Base-by-base conservation (phyloP, 1,139 yeast species). In the Taphrina flavorubra region DNA sequence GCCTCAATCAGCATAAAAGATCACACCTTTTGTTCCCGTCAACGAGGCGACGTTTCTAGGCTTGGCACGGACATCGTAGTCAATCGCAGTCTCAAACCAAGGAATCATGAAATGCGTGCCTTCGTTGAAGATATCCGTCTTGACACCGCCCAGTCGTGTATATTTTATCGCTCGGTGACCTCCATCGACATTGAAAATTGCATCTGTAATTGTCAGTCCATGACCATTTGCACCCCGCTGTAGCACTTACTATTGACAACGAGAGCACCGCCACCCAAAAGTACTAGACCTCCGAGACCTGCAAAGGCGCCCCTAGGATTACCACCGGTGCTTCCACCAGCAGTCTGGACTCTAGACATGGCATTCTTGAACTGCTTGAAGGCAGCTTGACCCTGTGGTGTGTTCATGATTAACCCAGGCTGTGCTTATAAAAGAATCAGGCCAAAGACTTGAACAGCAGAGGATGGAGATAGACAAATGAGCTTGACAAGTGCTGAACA, bases 141-240 rank as follows among this genome's bases (percentile, higher is more conserved):
- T 90, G 66, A 94, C 87, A 78, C 99, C 99, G 65, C 86, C 85
- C 58, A 92, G 70, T 77, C 99, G 87, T 46, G 96, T 91, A 79
- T 94, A 94, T 55, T 94, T 85, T 75, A 94, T 92, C 39, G 97
- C 99, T 78, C 99, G 85, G 80, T 94, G 98, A 79, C 99, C 99
- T 85, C 99, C 99, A 78, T 94, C 98, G 70, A 94, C 67, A 34
- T 63, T 63, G 56, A 63, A 63, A 47, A 63, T 63, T 14, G 67
- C 67, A 46, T 63, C 62, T 58, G n/a, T 3, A 10, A 25, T 10
- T 14, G 11, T 37, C 42, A 53, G 14, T 37, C 4, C 4, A 14
- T 16, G n/a, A n/a, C n/a, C n/a, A n/a, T n/a, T n/a, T n/a, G n/a
- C 18, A 0, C 34, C 37, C 34, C 1, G 53, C n/a, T 34, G 4